phyloP scores from a whole-genome alignment of 139 green algal genomes.

The Medakamo hakoo region DNA sequence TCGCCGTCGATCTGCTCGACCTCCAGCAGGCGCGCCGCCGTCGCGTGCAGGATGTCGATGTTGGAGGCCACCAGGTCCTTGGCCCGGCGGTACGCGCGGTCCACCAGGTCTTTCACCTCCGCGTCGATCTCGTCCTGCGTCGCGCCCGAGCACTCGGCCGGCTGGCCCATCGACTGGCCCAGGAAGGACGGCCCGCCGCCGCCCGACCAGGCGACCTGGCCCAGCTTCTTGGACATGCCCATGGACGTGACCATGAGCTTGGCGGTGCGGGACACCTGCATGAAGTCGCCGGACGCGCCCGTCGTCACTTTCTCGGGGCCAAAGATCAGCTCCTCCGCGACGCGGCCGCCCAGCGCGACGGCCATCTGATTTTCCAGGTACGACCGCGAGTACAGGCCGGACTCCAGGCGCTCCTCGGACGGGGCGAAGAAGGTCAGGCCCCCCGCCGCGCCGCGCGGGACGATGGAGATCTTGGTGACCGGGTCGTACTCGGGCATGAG shows the following conservation, averaged over 20 bases:
- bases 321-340: conserved; percentile 99
- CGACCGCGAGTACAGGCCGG: conserved; percentile 58
- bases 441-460: conserved; percentile 83
- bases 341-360: conserved; percentile 78
- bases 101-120: conserved; percentile 78
- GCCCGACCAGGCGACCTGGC: conserved; percentile 66
- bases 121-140: conserved; percentile 85
- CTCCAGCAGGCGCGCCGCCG: conserved; percentile 83
- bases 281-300: conserved; percentile 82
- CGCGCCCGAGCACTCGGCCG: conserved; percentile 45
- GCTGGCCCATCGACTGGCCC: conserved; percentile 62
- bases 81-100: conserved; percentile 82
- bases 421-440: conserved; percentile 92
- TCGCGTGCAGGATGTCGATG: conserved; percentile 84
- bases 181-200: conserved; percentile 69
- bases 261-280: conserved; percentile 44
- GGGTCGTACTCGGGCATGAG: conserved; percentile 99
- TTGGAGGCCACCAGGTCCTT: conserved; percentile 89
- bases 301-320: conserved; percentile 93
- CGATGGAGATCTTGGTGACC: conserved; percentile 98
- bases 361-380: conserved; percentile 59
- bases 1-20: conserved; percentile 98
- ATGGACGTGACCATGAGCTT: conserved; percentile 91
- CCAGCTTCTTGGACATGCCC: conserved; percentile 82
- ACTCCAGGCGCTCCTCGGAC: conserved; percentile 78